Base-by-base conservation (phyloP, 2,329 filamentous ascomycete genomes). In the Aspergillus quadrilineatus region DNA sequence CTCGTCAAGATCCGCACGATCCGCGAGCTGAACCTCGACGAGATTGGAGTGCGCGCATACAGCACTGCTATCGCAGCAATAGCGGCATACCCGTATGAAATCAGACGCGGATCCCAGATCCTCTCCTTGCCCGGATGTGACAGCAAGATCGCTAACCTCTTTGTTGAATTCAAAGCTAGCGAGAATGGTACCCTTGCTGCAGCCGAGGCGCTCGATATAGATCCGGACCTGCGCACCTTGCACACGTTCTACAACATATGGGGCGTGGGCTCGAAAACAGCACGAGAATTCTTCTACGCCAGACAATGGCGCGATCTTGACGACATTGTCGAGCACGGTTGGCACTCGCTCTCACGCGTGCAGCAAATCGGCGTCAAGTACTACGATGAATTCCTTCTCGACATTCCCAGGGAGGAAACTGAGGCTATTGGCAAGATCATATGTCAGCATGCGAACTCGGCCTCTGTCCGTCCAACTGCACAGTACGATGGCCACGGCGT, bases 281-380 rank as follows among this genome's bases (percentile, higher is more conserved):
- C 93, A 0, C 81, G 87, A 14, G 84, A 92, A 1, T 96, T 96
- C 65, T 94, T 92, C 71, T 84, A 82, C 64, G 82, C 84, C 14
- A 85, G 85, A 60, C 79, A 90, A 29, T 97, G 91, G 90, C 82
- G 85, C 58, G 89, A 94, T 58, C 78, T 96, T 0, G 91, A 97
- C 65, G 92, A 97, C 65, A 78, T 97, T 3, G 80, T 96, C 41
- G 89, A 96, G 66, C 82, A 86, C 65, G 92, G 89, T 9, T 97
- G 93, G 93, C 70, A 79, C 17, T 79, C 73, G 0, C 78, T 97
- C 1, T 88, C 82, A 0, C 85, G 92, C 10, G 89, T 90, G 1
- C 93, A 97, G 72, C 92, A 97, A 70, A 96, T 97, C 54, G 93
- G 94, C 0, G 79, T 97, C 44, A 97, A 97, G 70, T 97, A 87